Evolutionary conservation across 2,329 filamentous ascomycete genomes (phyloP), one percentile per base, ranked within the genome.

Genomic region (Pseudopyrenochaeta lycopersici): DNA sequence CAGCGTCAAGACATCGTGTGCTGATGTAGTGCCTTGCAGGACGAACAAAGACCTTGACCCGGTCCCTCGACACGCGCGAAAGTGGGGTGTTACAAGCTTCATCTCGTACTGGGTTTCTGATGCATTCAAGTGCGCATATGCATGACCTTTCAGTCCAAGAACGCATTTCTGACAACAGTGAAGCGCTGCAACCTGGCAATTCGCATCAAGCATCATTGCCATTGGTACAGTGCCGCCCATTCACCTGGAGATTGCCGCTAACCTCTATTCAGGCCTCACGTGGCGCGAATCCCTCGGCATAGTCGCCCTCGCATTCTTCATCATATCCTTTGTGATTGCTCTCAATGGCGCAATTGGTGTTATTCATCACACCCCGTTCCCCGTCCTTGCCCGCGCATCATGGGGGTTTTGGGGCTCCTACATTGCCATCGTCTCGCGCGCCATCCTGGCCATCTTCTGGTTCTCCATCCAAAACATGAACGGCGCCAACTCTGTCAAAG

Each of bases 381-480:
- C 84, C 0, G 83, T 86, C 7, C 79, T 84, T 21, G 80, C 81
- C 0, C 80, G 84, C 42, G 81, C 83, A 2, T 80, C 78, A 43
- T 86, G 83, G 77, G 84, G 84, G 0, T 85, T 84, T 72, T 84
- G 80, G 77, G 82, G 83, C 47, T 82, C 80, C 20, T 84, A 84
- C 63, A 74, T 85, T 32, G 78, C 82, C 20, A 82, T 85, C 46
- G 63, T 85, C 7, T 83, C 80, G 0, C 77, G 83, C 10, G 77
- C 79, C 33, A 81, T 85, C 50, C 78, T 85, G 3, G 83, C 83
- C 4, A 68, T 85, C 15, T 85, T 86, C 71, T 86, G 84, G 88
- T 85, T 89, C 47, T 85, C 86, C 0, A 88, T 90, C 41, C 86
- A 89, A 60, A 85, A 84, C 35, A 85, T 85, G 54, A 88, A 87